Evolutionary conservation across 2,329 filamentous ascomycete genomes (phyloP).

Genomic region (Hymenoscyphus infarciens): DNA sequence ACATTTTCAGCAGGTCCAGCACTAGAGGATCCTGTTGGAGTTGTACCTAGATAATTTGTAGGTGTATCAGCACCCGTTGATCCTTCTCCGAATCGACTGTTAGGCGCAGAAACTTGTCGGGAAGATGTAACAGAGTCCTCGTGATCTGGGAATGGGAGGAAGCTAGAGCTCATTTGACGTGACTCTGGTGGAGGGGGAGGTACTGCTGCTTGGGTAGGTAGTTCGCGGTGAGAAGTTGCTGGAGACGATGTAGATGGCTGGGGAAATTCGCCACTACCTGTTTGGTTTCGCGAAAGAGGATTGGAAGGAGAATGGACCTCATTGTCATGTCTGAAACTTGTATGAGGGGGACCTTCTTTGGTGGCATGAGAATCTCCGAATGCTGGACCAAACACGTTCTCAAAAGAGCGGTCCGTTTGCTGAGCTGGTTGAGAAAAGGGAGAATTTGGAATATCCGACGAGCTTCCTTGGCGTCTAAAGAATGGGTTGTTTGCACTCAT

Average conservation of each 20-base stretch:
- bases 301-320: slow-evolving; percentile 25
- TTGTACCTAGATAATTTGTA: slow-evolving; percentile 35
- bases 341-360: slow-evolving; percentile 44
- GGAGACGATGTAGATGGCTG: slow-evolving; percentile 50
- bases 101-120: slow-evolving; percentile 71
- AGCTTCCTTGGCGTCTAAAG: slow-evolving; percentile 69
- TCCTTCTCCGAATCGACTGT: slow-evolving; percentile 57
- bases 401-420: slow-evolving; percentile 67
- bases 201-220: slow-evolving; percentile 44
- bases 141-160: slow-evolving; percentile 65
- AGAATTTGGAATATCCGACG: slow-evolving; percentile 46
- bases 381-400: slow-evolving; percentile 79
- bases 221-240: slow-evolving; percentile 58
- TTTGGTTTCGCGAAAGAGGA: slow-evolving; percentile 28
- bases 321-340: slow-evolving; percentile 55
- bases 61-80: slow-evolving; percentile 38
- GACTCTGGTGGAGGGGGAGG: slow-evolving; percentile 64
- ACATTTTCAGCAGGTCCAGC: slow-evolving; percentile 27
- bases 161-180: slow-evolving; percentile 72
- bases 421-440: slow-evolving; percentile 41
- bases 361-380: slow-evolving; percentile 46
- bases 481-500: slow-evolving; percentile 90
- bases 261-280: slow-evolving; percentile 26
- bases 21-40: slow-evolving; percentile 33
- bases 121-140: slow-evolving; percentile 72